Evolutionary conservation across 2,329 filamentous ascomycete genomes (phyloP), one percentile per base, ranked within the genome.

Genomic region (Aspergillus nomiae): DNA sequence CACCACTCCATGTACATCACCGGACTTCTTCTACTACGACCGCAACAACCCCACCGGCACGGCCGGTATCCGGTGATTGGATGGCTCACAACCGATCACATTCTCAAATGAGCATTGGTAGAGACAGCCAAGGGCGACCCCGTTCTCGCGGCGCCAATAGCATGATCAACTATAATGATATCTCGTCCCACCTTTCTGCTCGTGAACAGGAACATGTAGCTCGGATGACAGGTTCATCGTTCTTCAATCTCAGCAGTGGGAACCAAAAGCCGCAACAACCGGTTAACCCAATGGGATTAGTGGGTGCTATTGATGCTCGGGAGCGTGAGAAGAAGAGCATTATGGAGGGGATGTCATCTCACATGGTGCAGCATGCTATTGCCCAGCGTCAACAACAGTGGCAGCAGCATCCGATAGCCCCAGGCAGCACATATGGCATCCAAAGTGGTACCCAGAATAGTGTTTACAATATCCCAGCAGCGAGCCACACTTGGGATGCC

Each of bases 201-300:
- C 87, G 90, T 19, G 93, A 97, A 76, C 93, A 96, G 75, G 92
- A 96, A 77, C 90, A 96, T 69, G 86, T 96, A n/a, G 91, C 93
- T 11, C 87, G 91, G 43, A 84, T 92, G 69, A 96, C 92, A 0
- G 91, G 91, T 1, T 89, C 88, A 0, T 91, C 93, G 0, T 81
- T 96, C 56, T 86, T 96, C 69, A 88, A 86, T 63, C 81, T 96
- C 74, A 85, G 85, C 5, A 77, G 74, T 43, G 85, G 85, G 56
- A 83, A 83, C 57, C 81, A 81, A 65, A 85, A 84, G 63, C 78
- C 80, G 50, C 81, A 81, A 59, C 78, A 83, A 74, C 84, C 73
- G 19, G 74, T 79, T 48, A 74, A 76, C 36, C 86, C 86, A 0
- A 80, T 81, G 26, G 89, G 90, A 0, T 82, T 97, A 1, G 88